A percentile compares a stretch with the other conserved stretches of the same genome.
These are phyloP conservation scores for Cercophora samala DNA, from an alignment of 495 filamentous ascomycete species.

Conservation along the genomic window DNA sequence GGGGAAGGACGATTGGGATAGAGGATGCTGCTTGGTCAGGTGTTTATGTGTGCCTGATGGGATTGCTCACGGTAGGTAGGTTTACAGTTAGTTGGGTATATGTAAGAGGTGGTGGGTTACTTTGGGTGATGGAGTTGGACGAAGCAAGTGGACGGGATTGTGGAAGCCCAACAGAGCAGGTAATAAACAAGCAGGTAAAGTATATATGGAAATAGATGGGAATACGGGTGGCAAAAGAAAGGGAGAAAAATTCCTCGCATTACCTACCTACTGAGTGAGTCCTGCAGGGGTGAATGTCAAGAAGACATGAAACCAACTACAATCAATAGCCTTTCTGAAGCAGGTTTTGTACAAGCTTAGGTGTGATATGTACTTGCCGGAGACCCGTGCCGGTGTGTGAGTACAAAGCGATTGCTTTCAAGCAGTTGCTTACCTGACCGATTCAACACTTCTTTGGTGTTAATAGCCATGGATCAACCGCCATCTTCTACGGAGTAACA, in stretches of 20 bases:
- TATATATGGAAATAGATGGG: neutral
- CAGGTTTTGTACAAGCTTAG: neutral
- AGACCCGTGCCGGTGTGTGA: neutral
- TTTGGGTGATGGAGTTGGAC: too few species aligned
- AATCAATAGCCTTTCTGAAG: neutral
- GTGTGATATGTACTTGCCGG: neutral
- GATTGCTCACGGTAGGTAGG: neutral
- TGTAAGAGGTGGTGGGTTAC: neutral
- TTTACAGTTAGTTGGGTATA: neutral
- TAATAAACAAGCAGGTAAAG: neutral
- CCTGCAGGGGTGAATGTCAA: neutral
- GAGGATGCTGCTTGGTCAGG: neutral
- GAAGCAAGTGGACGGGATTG: neutral
- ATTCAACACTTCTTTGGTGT: too few species aligned
- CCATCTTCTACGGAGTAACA: too few species aligned
- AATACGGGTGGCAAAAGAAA: neutral
- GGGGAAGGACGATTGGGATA: neutral
- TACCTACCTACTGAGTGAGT: neutral
- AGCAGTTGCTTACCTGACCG: too few species aligned
- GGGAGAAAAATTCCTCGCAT: neutral
- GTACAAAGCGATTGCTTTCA: too few species aligned
- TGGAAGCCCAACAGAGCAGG: neutral
- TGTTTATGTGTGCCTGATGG: neutral
- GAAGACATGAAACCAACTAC: neutral
- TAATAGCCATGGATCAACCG: too few species aligned